Evolutionary conservation across 2,329 filamentous ascomycete species (phyloP).

Genomic region (Fonsecaea pedrosoi): DNA sequence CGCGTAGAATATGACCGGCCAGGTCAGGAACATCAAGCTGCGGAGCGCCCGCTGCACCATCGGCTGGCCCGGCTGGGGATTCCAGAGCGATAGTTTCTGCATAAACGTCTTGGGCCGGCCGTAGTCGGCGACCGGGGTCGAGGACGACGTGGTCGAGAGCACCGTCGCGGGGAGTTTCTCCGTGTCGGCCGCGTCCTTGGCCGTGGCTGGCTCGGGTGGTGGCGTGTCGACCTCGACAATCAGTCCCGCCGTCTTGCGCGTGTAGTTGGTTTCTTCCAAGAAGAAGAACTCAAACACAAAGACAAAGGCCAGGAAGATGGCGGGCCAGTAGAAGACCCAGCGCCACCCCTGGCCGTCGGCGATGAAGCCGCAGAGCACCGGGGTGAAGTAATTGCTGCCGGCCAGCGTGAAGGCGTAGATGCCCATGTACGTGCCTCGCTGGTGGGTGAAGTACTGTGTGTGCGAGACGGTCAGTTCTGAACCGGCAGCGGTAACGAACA

Average conservation of each 20-base stretch:
- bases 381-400: constrained; percentile 43
- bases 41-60: constrained; percentile 28
- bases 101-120: constrained; percentile 25
- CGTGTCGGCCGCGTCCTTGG: constrained; percentile 21
- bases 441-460: constrained; percentile 44
- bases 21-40: constrained; percentile 37
- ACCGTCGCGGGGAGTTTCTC: constrained; percentile 9
- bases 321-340: constrained; percentile 39
- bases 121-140: background rate
- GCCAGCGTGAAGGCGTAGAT: constrained; percentile 36
- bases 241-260: constrained; percentile 24
- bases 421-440: constrained; percentile 38
- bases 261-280: constrained; percentile 39
- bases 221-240: constrained; percentile 20
- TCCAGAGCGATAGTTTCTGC: constrained; percentile 31
- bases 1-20: constrained; percentile 50
- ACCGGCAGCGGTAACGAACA: too few species aligned
- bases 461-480: background rate
- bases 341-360: constrained; percentile 38
- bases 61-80: constrained; percentile 18
- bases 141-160: background rate
- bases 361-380: constrained; percentile 45
- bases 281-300: constrained; percentile 38
- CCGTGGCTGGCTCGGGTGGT: constrained; percentile 16
- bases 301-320: constrained; percentile 32